phyloP scores from a whole-genome alignment of 345 rosid genomes.

The Euphorbia pulcherrima region DNA sequence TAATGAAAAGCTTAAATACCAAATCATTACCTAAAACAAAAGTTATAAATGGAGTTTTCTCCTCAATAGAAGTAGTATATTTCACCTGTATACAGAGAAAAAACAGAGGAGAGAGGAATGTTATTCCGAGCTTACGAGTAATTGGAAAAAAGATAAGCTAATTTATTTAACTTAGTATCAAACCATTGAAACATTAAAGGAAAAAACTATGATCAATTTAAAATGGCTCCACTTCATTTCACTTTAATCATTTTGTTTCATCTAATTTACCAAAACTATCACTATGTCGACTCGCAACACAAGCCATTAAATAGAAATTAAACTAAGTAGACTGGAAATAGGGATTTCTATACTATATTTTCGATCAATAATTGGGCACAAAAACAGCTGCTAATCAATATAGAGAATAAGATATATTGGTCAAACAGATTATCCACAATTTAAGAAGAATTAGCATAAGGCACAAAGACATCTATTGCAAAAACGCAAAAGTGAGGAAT shows the following conservation, averaged over 20 bases:
- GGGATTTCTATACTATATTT: no score
- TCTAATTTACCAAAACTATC: not conserved
- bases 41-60: constrained; percentile 58
- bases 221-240: not conserved
- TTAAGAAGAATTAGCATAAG: not conserved
- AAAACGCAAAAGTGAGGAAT: not conserved
- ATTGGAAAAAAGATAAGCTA: not conserved
- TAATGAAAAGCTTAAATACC: not conserved
- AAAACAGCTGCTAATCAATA: not conserved
- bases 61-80: constrained; percentile 30
- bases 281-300: no score
- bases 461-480: not conserved
- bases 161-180: not conserved
- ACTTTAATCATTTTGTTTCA: not conserved
- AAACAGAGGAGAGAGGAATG: not conserved
- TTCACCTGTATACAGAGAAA: constrained; percentile 39
- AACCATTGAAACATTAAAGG: not conserved
- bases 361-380: not conserved
- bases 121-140: not conserved
- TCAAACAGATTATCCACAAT: not conserved
- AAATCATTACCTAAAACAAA: constrained; percentile 67
- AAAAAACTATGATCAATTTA: not conserved
- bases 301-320: no score
- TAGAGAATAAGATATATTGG: no score
- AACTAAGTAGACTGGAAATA: no score